phyloP scores from a whole-genome alignment of 177 flowering plant species.

The Viscum album region DNA sequence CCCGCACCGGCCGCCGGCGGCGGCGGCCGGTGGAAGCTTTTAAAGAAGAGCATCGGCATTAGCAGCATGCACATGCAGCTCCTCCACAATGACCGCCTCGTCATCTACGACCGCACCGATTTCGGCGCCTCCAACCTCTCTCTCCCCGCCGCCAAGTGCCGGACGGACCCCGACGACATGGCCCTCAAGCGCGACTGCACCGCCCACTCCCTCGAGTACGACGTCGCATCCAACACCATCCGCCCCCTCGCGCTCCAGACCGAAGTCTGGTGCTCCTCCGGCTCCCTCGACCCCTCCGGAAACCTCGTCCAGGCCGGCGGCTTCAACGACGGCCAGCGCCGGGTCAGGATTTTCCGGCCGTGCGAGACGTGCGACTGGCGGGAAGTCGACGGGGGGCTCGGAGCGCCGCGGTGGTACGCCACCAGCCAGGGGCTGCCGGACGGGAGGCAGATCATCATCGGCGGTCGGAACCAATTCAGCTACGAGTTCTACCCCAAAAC shows the following conservation, averaged over 20 bases:
- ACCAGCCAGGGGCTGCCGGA: slow-evolving; percentile 55
- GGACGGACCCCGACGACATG: too few relatives aligned
- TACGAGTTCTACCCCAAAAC: slow-evolving; percentile 63
- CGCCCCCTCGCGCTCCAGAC: slow-evolving; percentile 52
- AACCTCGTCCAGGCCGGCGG: slow-evolving; percentile 60
- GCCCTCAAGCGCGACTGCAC: slow-evolving; percentile 47
- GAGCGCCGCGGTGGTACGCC: slow-evolving; percentile 51
- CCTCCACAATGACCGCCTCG: slow-evolving; percentile 56
- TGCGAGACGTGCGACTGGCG: slow-evolving; percentile 44
- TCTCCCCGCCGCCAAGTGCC: slow-evolving; percentile 41
- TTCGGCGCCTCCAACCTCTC: slow-evolving; percentile 56
- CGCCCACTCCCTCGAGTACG: slow-evolving; percentile 63
- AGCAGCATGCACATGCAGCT: slow-evolving; percentile 80
- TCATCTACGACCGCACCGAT: slow-evolving; percentile 68
- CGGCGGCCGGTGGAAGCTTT: slow-evolving; percentile 40
- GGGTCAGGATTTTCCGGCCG: slow-evolving; percentile 30
- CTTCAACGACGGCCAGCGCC: slow-evolving; percentile 42
- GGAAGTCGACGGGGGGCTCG: slow-evolving; percentile 27
- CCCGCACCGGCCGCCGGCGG: slow-evolving; percentile 24
- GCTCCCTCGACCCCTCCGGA: slow-evolving; percentile 39
- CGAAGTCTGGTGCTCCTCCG: slow-evolving; percentile 72
- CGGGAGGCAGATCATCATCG: slow-evolving; percentile 43
- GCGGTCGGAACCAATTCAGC: slow-evolving; percentile 52
- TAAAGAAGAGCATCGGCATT: slow-evolving; percentile 45
- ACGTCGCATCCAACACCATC: slow-evolving; percentile 30